Conservation (phyloP, 192 early-diverging fungal species). For the Coemansia guatemalensis region DNA sequence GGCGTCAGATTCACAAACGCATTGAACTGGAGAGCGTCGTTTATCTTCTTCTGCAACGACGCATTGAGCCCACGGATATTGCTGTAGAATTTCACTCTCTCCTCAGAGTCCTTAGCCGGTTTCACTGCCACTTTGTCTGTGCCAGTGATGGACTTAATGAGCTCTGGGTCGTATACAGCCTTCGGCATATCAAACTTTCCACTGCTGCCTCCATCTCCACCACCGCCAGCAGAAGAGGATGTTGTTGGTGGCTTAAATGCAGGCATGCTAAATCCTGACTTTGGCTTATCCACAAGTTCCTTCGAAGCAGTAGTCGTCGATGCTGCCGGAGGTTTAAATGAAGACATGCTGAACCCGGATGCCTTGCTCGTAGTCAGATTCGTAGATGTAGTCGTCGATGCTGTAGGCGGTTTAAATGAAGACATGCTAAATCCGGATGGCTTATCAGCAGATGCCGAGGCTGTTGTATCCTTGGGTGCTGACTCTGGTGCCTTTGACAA, state of each 20-base stretch:
- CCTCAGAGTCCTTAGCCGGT: neutral
- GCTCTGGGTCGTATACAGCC: neutral
- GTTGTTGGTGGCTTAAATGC: slow-evolving; percentile 25
- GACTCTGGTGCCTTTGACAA: slow-evolving; percentile 4
- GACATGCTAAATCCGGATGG: slow-evolving; percentile 21
- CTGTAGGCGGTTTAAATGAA: slow-evolving; percentile 30
- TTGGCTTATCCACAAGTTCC: neutral
- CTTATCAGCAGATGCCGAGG: neutral
- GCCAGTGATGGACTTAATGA: neutral
- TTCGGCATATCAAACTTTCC: neutral
- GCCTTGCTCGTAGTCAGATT: neutral
- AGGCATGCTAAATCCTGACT: slow-evolving; percentile 16
- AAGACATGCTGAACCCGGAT: slow-evolving; percentile 24
- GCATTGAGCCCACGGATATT: slow-evolving; percentile 52
- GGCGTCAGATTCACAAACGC: slow-evolving; percentile 48
- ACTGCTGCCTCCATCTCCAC: too few relatives aligned
- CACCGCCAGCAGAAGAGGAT: neutral
- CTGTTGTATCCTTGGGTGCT: neutral
- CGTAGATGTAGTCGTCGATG: neutral
- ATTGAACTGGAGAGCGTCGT: slow-evolving; percentile 27
- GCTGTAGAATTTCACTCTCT: slow-evolving; percentile 33
- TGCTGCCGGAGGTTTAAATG: slow-evolving; percentile 40
- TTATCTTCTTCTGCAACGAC: slow-evolving; percentile 45
- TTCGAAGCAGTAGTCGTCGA: neutral
- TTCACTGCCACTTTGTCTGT: neutral